These are phyloP conservation scores for Lanmaoa pseudosensibilis DNA, from an alignment of 768 basidiomycete species.

Conservation along the genomic window DNA sequence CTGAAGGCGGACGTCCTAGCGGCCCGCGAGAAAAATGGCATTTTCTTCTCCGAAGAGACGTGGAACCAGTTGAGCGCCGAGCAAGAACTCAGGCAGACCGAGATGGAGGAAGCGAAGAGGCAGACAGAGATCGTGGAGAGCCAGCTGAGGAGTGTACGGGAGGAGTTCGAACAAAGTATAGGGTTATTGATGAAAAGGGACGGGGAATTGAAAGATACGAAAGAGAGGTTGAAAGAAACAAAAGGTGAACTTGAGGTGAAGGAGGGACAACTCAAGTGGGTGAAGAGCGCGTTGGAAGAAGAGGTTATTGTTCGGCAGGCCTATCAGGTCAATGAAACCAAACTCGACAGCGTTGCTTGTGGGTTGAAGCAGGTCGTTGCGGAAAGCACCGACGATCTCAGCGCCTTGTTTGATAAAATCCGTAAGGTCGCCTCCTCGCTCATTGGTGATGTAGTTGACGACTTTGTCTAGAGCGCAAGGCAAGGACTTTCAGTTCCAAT, in stretches of 20 bases:
- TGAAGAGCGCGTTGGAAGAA: conserved; percentile 68
- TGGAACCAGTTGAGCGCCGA: conserved; percentile 83
- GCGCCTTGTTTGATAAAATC: conserved; percentile 76
- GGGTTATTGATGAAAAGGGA: conserved; percentile 72
- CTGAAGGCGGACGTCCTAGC: conserved; percentile 89
- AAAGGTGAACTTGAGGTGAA: conserved; percentile 52
- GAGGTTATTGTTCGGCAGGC: conserved; percentile 78
- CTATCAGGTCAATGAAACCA: conserved; percentile 70
- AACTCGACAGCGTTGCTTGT: conserved; percentile 69
- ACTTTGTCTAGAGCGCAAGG: conserved; percentile 64
- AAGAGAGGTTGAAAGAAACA: conserved; percentile 52
- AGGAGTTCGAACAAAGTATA: conserved; percentile 92
- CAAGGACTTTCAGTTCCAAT: conserved; percentile 61
- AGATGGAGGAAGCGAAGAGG: conserved; percentile 79
- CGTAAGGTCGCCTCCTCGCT: conserved; percentile 46
- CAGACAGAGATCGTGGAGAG: conserved; percentile 82
- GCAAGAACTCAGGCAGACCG: conserved; percentile 73
- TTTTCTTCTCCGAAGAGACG: conserved; percentile 88
- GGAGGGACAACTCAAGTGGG: conserved; percentile 56
- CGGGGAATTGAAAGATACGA: conserved; percentile 68
- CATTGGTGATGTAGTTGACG: conserved; percentile 6
- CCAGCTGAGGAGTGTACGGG: conserved; percentile 74
- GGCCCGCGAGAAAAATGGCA: conserved; percentile 93
- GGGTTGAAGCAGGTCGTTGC: conserved; percentile 62
- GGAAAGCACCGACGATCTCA: conserved; percentile 72